Percentiles rank a stretch among this genome's conserved stretches.
Evolutionary conservation across 2,329 filamentous ascomycete genomes (phyloP).

Genomic region (Fusarium nurragi): DNA sequence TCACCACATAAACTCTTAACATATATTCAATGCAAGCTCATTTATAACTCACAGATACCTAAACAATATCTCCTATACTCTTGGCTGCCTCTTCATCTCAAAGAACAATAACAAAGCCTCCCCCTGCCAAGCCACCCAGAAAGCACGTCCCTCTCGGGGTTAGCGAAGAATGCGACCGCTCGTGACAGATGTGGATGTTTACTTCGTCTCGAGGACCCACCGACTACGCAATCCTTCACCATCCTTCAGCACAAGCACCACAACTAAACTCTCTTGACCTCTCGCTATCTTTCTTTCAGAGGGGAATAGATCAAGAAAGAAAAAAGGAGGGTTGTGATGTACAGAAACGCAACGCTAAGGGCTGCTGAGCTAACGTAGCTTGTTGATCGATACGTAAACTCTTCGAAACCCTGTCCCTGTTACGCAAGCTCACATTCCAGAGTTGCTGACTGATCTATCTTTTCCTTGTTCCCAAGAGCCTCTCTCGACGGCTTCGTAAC

Average conservation of each 20-base stretch:
- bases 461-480: neutral
- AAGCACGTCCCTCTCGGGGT: conserved; percentile 40
- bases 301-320: neutral
- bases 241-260: conserved; percentile 12
- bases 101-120: conserved; percentile 10
- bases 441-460: conserved; percentile 11
- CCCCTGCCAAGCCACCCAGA: conserved; percentile 26
- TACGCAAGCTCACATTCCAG: conserved; percentile 12
- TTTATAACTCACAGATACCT: neutral
- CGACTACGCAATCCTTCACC: conserved; percentile 25
- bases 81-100: conserved; percentile 30
- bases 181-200: conserved; percentile 22
- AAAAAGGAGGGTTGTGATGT: conserved; percentile 9
- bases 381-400: conserved; percentile 8
- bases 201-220: conserved; percentile 20
- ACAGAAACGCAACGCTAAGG: conserved; percentile 18
- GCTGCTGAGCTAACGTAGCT: conserved; percentile 1
- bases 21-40: no score
- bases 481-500: conserved; percentile 1
- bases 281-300: neutral
- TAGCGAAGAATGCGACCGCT: conserved; percentile 33
- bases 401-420: conserved; percentile 3
- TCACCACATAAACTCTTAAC: neutral
- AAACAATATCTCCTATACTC: conserved; percentile 3
- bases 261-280: conserved; percentile 8